Evolutionary conservation across 2,329 filamentous ascomycete genomes (phyloP).

Genomic region (Botryotinia convoluta): DNA sequence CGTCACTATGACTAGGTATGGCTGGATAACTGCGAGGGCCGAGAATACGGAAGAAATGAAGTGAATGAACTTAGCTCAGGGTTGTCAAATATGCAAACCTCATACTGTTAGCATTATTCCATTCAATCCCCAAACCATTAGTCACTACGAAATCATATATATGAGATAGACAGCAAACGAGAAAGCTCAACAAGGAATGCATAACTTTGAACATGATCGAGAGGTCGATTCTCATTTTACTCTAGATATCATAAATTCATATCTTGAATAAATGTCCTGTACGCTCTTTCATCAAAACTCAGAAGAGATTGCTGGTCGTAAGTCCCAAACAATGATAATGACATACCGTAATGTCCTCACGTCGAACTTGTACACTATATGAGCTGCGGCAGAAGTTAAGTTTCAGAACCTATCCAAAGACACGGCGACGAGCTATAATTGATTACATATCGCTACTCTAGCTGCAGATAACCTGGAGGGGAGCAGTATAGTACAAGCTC

Average conservation of each 20-base stretch:
- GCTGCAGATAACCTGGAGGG: background rate
- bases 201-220: background rate
- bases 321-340: background rate
- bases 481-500: background rate
- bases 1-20: background rate
- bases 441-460: background rate
- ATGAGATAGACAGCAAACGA: background rate
- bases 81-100: background rate
- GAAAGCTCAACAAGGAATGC: background rate
- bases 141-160: background rate
- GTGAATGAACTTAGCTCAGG: background rate
- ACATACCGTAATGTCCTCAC: background rate
- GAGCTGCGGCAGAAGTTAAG: background rate
- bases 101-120: background rate
- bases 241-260: background rate
- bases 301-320: background rate
- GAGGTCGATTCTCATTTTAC: background rate
- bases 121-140: background rate
- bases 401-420: background rate
- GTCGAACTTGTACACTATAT: background rate
- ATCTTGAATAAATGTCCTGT: background rate
- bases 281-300: background rate
- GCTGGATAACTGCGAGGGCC: fast-evolving
- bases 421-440: background rate
- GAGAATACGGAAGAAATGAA: background rate